These are phyloP conservation scores for Malbranchea zuffiana DNA, from an alignment of 2,329 filamentous ascomycete species.

Conservation along the genomic window DNA sequence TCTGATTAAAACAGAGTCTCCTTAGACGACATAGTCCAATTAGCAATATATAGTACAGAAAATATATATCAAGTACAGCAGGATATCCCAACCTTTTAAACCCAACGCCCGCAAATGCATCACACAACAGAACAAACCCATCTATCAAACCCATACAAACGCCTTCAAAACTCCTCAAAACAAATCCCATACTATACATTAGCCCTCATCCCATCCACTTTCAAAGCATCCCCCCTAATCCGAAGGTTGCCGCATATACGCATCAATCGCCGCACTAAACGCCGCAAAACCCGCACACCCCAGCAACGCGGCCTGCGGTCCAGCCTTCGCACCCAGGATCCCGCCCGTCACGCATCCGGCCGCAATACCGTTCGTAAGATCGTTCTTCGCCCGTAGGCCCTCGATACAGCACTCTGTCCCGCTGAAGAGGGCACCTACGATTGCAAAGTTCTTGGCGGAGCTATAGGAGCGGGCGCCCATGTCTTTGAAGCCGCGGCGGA, in stretches of 20 bases:
- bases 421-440: slow-evolving; percentile 80
- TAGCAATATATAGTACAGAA: too few species aligned
- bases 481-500: slow-evolving; percentile 78
- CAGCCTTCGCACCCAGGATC: slow-evolving; percentile 72
- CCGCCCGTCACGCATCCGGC: slow-evolving; percentile 88
- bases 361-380: slow-evolving; percentile 73
- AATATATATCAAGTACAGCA: too few species aligned
- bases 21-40: too few species aligned
- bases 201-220: neutral
- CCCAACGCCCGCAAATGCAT: slow-evolving; percentile 14
- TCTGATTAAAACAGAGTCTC: too few species aligned
- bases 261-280: slow-evolving; percentile 84
- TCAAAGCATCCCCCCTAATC: slow-evolving; percentile 33
- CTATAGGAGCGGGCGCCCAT: slow-evolving; percentile 78
- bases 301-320: slow-evolving; percentile 75
- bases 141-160: neutral
- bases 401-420: slow-evolving; percentile 96
- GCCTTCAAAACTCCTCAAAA: slow-evolving; percentile 4
- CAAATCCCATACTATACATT: slow-evolving; percentile 23
- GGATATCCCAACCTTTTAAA: too few species aligned
- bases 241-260: slow-evolving; percentile 68
- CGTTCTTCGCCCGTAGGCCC: slow-evolving; percentile 81
- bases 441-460: slow-evolving; percentile 87
- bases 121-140: neutral
- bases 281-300: slow-evolving; percentile 91